Percentiles rank a stretch among this genome's conserved stretches.
Evolutionary conservation across 2,329 filamentous ascomycete genomes (phyloP).

Genomic region (Diplocarpon mali): DNA sequence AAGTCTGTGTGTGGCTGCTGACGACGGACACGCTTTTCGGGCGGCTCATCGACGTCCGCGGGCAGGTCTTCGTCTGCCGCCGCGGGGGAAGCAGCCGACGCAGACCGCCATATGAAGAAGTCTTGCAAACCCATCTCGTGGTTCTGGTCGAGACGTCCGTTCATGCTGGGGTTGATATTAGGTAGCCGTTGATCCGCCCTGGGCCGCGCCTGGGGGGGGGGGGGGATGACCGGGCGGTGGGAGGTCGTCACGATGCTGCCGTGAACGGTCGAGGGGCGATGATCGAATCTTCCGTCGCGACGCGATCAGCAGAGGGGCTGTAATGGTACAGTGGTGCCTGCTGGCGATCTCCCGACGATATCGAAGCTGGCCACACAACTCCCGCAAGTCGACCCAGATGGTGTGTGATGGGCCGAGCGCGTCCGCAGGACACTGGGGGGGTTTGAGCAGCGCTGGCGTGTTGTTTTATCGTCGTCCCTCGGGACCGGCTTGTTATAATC

Average conservation of each 20-base stretch:
- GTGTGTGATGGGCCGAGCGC: not conserved
- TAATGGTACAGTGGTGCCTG: conserved; percentile 2
- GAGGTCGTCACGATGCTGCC: no score
- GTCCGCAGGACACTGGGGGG: not conserved
- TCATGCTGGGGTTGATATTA: conserved; percentile 10
- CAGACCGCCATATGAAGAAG: conserved; percentile 35
- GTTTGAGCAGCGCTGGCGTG: conserved; percentile 14
- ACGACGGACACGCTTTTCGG: conserved; percentile 41
- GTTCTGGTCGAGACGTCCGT: conserved; percentile 9
- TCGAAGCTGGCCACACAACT: conserved; percentile 4
- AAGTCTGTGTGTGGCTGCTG: conserved; percentile 18
- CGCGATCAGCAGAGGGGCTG: conserved; percentile 4
- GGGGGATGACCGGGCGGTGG: no score
- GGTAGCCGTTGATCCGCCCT: not conserved
- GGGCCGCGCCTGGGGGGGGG: no score
- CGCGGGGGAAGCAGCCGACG: conserved; percentile 24
- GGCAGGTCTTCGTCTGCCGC: conserved; percentile 50
- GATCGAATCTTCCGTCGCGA: not conserved
- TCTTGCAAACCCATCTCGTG: conserved; percentile 25
- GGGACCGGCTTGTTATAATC: conserved; percentile 34
- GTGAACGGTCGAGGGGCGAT: no score
- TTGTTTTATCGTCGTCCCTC: conserved; percentile 34
- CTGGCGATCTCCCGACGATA: conserved; percentile 5
- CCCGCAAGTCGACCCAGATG: conserved; percentile 1
- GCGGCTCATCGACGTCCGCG: conserved; percentile 80